Evolutionary conservation across 2,329 filamentous ascomycete genomes (phyloP), one percentile per base, ranked within the genome.

Genomic region (Hymenoscyphus infarciens): DNA sequence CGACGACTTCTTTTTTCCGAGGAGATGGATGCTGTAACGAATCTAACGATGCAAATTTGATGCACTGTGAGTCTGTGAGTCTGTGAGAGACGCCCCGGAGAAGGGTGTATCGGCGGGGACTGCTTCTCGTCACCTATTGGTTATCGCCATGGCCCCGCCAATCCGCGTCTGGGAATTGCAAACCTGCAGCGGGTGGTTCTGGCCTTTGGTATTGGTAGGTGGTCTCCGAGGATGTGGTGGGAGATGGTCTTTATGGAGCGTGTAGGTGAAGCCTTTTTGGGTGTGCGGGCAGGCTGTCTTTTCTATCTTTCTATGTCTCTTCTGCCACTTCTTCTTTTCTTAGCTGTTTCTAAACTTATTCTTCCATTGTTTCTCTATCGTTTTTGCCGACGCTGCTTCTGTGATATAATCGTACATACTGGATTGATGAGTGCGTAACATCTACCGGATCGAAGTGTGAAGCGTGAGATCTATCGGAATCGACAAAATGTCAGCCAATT

Each of bases 401-500:
- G 39, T 42, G 39, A n/a, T 42, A 19, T 13, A 42, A 42, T 42
- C 16, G 5, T 42, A 42, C 39, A 19, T 6, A 19, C 15, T 3
- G 5, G 16, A 42, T 42, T 42, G 39, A 42, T 42, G 39, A 42
- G 39, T 42, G 39, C n/a, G 39, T 42, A 42, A n/a, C 39, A 2
- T 3, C 16, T 7, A 7, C 16, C 1, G 5, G 15, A 1, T 8
- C 2, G 13, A 35, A 15, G 8, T 11, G 8, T 35, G 33, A 0
- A 35, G 33, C 33, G 13, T 1, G 33, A 35, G 13, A 35, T 35
- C 13, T 35, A 35, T 10, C 10, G 33, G 33, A 35, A 35, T 35
- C 53, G 5, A 1, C 52, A 64, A 7, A 10, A 73, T 73, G 72
- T 68, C 67, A n/a, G 63, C 55, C 35, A 69, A 71, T 59, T 69